Evolutionary conservation across 2,329 filamentous ascomycete genomes (phyloP).

Genomic region (Cercospora zeina): DNA sequence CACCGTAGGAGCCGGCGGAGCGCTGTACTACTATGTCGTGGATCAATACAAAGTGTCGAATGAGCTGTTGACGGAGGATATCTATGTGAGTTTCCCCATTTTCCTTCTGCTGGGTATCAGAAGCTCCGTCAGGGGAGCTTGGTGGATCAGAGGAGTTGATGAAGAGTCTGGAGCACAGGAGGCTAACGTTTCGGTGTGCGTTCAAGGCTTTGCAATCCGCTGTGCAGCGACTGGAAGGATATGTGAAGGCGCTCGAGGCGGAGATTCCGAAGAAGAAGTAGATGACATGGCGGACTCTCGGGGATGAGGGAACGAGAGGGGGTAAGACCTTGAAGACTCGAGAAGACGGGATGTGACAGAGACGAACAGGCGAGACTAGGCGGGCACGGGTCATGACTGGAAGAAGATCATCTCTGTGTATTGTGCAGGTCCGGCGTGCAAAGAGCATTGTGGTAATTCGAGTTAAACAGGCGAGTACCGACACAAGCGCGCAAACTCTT

Average conservation of each 20-base stretch:
- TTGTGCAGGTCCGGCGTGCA: neutral
- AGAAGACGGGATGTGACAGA: neutral
- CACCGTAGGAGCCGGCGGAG: conserved; percentile 72
- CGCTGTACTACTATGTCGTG: conserved; percentile 88
- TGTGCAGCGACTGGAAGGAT: conserved; percentile 80
- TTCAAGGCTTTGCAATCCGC: conserved; percentile 78
- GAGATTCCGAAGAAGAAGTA: conserved; percentile 71
- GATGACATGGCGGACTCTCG: conserved; percentile 11
- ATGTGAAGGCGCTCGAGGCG: conserved; percentile 78
- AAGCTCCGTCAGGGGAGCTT: neutral
- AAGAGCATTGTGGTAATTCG: neutral
- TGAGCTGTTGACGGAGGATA: conserved; percentile 90
- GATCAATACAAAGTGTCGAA: conserved; percentile 93
- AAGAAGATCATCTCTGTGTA: neutral
- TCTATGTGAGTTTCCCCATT: conserved; percentile 67
- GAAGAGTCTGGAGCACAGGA: neutral
- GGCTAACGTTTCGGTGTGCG: neutral
- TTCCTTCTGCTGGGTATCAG: neutral
- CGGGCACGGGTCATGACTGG: neutral
- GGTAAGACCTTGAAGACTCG: neutral
- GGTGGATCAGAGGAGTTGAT: neutral
- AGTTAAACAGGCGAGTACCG: neutral
- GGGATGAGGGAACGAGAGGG: neutral
- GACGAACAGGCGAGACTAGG: neutral
- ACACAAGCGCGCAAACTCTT: neutral